phyloP scores from a whole-genome alignment of 805 yeast species.

The Saturnispora silvae region DNA sequence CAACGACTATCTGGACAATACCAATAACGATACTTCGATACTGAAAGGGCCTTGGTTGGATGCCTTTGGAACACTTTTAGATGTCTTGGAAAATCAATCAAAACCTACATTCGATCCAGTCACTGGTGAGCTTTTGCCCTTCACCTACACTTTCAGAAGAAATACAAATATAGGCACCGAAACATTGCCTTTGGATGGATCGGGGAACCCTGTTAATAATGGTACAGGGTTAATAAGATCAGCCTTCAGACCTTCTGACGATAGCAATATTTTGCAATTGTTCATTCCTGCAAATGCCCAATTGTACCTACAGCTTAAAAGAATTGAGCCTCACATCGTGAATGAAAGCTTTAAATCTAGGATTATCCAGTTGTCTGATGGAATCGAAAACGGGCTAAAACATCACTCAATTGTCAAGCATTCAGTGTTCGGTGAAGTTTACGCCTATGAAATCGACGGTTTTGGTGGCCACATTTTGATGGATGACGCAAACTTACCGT shows the following conservation, averaged over 20 bases:
- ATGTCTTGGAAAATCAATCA: conserved; percentile 49
- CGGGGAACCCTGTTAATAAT: conserved; percentile 72
- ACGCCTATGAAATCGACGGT: conserved; percentile 86
- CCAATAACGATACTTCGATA: conserved; percentile 39
- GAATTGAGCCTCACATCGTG: conserved; percentile 22
- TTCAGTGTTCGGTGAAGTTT: conserved; percentile 61
- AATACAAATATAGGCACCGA: conserved; percentile 70
- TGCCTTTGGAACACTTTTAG: conserved; percentile 43
- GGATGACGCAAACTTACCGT: conserved; percentile 92
- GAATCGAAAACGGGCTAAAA: conserved; percentile 33
- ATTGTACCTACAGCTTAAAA: conserved; percentile 50
- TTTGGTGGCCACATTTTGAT: conserved; percentile 61
- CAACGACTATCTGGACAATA: conserved; percentile 56
- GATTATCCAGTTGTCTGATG: not conserved
- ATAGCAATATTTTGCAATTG: conserved; percentile 68
- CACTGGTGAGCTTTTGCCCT: conserved; percentile 38
- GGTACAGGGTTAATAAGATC: conserved; percentile 67
- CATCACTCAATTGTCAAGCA: conserved; percentile 56
- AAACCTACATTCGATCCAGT: conserved; percentile 47
- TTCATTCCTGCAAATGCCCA: conserved; percentile 84
- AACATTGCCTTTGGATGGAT: conserved; percentile 67
- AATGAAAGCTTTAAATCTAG: not conserved
- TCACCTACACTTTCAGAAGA: conserved; percentile 60
- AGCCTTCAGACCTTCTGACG: conserved; percentile 84
- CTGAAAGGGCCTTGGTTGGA: conserved; percentile 46